A percentile compares a stretch with the other conserved stretches of the same genome.
phyloP scores from a whole-genome alignment of 352 stramenopile species.

The Phytophthora sp. region DNA sequence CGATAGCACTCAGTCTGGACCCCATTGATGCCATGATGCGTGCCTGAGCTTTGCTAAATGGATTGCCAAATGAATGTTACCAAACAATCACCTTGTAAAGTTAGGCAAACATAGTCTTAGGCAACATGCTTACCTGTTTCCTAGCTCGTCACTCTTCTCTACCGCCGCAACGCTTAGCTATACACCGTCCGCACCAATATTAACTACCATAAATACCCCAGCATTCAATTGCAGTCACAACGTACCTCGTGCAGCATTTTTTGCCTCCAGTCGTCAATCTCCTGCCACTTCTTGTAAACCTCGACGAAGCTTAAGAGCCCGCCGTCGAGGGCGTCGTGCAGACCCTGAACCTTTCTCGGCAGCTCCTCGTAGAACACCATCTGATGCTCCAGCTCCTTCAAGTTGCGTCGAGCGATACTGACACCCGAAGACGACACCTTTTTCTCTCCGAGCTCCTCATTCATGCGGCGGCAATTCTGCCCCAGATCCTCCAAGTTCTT shows the following conservation, averaged over 20 bases:
- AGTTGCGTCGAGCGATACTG: conserved; percentile 80
- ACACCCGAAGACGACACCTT: conserved; percentile 74
- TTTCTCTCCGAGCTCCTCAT: conserved; percentile 84
- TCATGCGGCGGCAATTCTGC: conserved; percentile 77
- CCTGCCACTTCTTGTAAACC: conserved; percentile 73
- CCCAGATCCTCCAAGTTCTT: conserved; percentile 61
- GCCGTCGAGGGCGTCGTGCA: conserved; percentile 58
- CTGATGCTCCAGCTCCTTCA: conserved; percentile 81
- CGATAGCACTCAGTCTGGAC: conserved; percentile 65
- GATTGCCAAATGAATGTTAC: conserved; percentile 2
- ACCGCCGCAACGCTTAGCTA: conserved; percentile 60
- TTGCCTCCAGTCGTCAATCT: conserved; percentile 83
- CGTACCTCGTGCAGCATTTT: conserved; percentile 81
- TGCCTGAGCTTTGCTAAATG: conserved; percentile 64
- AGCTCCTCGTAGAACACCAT: conserved; percentile 88
- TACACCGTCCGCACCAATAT: not conserved
- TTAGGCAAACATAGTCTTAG: too few species aligned
- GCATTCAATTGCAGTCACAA: too few species aligned
- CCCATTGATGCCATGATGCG: conserved; percentile 75
- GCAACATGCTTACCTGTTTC: conserved; percentile 55
- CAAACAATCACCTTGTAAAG: too few species aligned
- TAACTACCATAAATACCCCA: not conserved
- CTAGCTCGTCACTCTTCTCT: conserved; percentile 78
- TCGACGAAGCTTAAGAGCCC: conserved; percentile 57
- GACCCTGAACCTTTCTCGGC: conserved; percentile 59